Base-by-base conservation (phyloP, 164 flowering plant species). In the Chimonanthus salicifolius region DNA sequence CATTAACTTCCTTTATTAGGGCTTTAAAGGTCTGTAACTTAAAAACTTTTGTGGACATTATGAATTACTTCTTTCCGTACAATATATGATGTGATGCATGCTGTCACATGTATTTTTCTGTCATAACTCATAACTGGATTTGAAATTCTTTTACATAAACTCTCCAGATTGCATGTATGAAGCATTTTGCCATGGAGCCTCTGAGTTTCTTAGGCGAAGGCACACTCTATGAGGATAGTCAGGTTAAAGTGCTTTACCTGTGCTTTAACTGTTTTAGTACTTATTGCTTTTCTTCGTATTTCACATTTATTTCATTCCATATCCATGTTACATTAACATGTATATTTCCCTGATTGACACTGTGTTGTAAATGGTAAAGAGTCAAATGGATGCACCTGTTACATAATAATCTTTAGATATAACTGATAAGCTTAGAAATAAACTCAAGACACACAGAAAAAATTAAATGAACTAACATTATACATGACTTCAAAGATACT, bases 1-100 rank as follows among this genome's bases (percentile, higher is more conserved):
- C 98, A 1, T 47, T 92, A 49, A 87, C 95, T n/a, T 86, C 94
- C 67, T 92, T 94, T 72, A 74, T 91, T 63, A 87, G 91, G 84
- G 94, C 95, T 79, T 75, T 96, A 73, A 94, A 91, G 95, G 97
- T 92, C 64, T 11, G 80, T 62, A 63, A 6, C 46, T 62, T 3
- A 33, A 33, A 11, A 33, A 64, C 47, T 45, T 72, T 51, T 54
- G 3, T 46, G 21, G 7, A 15, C 10, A 45, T 20, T 50, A 46
- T 3, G 6, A 11, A 44, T 33, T 47, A 13, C 1, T 51, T 51
- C 58, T 70, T 3, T 33, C 62, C 63, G 16, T 9, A 7, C 8
- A 8, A 4, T 51, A 51, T 65, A 3, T 21, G 4, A 65, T 11
- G 68, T 8, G 47, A 43, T 4, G 47, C 5, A 43, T 7, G 6